Evolutionary conservation across 139 green algal species (phyloP).

Genomic region (Limnomonas spitsbergensis): DNA sequence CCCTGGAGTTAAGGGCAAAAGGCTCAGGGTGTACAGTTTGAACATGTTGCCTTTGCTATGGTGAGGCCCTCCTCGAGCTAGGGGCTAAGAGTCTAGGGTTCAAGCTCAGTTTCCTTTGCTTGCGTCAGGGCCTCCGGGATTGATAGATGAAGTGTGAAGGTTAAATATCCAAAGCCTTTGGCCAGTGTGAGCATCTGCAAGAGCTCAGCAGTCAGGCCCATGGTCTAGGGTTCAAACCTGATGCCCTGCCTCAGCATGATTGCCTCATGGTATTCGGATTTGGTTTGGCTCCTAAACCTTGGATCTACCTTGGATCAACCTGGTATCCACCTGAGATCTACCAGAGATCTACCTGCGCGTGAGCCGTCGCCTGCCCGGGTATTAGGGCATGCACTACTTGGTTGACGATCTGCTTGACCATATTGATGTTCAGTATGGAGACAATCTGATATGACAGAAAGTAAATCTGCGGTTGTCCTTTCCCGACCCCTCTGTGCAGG

Average conservation of each 20-base stretch:
- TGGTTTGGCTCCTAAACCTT: neutral
- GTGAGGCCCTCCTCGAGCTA: too few relatives aligned
- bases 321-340: neutral
- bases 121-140: too few relatives aligned
- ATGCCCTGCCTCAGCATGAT: too few relatives aligned
- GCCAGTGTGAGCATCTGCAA: neutral
- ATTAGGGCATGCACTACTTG: neutral
- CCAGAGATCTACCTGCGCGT: neutral
- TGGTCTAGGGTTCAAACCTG: neutral
- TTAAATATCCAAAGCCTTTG: neutral
- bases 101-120: too few relatives aligned
- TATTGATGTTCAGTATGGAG: neutral
- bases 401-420: neutral
- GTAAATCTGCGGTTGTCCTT: too few relatives aligned
- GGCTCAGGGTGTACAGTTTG: too few relatives aligned
- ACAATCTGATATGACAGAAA: neutral
- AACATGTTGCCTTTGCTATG: too few relatives aligned
- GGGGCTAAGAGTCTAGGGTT: too few relatives aligned
- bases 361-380: neutral
- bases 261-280: too few relatives aligned
- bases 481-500: conserved; percentile 19
- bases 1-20: too few relatives aligned
- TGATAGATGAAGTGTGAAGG: neutral
- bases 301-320: neutral
- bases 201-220: neutral